Conservation (phyloP, 345 rosid genomes). For the Linum tenue region DNA sequence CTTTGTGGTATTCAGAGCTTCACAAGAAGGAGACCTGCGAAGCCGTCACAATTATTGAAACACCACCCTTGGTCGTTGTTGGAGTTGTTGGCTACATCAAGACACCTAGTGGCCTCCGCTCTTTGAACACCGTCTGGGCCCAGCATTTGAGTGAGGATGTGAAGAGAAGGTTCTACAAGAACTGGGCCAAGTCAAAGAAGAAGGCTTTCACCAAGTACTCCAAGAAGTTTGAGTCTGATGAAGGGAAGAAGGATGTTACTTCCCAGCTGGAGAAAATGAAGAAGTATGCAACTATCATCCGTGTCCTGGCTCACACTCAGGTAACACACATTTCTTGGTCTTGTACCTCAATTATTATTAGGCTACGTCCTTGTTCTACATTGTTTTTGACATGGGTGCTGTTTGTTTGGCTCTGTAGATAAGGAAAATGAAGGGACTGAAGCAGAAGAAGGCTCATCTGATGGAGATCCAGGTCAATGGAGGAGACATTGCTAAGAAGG, state of each 20-base stretch:
- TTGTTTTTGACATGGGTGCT: not conserved
- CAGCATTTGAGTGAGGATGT: conserved; percentile 30
- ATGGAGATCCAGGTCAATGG: conserved; percentile 59
- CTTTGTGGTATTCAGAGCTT: conserved; percentile 37
- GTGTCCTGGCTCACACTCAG: conserved; percentile 86
- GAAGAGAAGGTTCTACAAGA: too few relatives aligned
- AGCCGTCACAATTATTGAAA: conserved; percentile 71
- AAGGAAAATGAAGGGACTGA: too few relatives aligned
- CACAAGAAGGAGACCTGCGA: conserved; percentile 93
- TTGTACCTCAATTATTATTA: not conserved
- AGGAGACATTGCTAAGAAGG: conserved; percentile 55
- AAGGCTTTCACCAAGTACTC: too few relatives aligned
- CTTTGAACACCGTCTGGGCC: conserved; percentile 78
- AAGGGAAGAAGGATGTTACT: too few relatives aligned
- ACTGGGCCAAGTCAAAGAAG: too few relatives aligned
- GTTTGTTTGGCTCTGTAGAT: too few relatives aligned
- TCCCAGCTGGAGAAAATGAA: conserved; percentile 23
- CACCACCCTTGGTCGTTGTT: conserved; percentile 25
- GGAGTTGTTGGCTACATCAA: conserved; percentile 7
- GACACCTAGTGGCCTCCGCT: conserved; percentile 70
- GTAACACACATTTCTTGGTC: conserved; percentile 13
- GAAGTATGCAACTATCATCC: conserved; percentile 59
- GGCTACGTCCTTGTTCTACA: too few relatives aligned
- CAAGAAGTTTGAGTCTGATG: too few relatives aligned
- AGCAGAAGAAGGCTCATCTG: too few relatives aligned